Evolutionary conservation across 768 basidiomycete species (phyloP), one percentile per base, ranked within the genome.

Genomic region (Boletus pseudo-olivaceus): DNA sequence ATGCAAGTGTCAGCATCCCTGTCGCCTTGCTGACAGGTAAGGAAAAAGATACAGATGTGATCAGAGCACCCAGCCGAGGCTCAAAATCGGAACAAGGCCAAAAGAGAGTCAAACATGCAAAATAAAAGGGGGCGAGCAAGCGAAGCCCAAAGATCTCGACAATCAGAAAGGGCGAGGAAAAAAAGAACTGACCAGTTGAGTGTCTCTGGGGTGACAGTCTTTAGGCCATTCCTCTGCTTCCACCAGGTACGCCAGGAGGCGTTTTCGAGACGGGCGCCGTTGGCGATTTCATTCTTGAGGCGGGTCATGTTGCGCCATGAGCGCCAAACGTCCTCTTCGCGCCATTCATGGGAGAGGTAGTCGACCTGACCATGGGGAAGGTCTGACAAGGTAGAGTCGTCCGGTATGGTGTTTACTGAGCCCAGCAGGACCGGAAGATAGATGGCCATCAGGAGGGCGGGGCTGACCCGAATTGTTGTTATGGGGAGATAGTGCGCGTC

Each of bases 221-320:
- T 91, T 57, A 99, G 82, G 60, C 94, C 90, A 64, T 97, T 97
- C 58, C 96, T 79, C 81, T 98, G 95, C 75, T 98, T 98, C 87
- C 95, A 98, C 96, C 96, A 99, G 1, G 95, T 98, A 39, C 96
- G 78, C 96, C 96, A 99, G 56, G 89, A 92, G 9, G 97, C 97
- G 66, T 99, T 99, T 78, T 99, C 97, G 53, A 99, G 82, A 46
- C 96, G 78, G 45, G 88, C 79, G 44, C 96, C 96, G 69, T 99
- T 98, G 7, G 92, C 84, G 67, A 99, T 97, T 74, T 93, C 96
- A 69, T 96, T 90, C 83, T 98, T 99, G 78, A 94, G 93, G 52
- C 91, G 82, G 44, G 96, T 98, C 93, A 98, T 98, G 68, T 86
- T 92, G 60, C 95, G 81, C 96, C 96, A 99, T n/a, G 88, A 90